These are phyloP conservation scores for Mycena vulgaris DNA, from an alignment of 768 basidiomycete genomes.

Conservation along the genomic window DNA sequence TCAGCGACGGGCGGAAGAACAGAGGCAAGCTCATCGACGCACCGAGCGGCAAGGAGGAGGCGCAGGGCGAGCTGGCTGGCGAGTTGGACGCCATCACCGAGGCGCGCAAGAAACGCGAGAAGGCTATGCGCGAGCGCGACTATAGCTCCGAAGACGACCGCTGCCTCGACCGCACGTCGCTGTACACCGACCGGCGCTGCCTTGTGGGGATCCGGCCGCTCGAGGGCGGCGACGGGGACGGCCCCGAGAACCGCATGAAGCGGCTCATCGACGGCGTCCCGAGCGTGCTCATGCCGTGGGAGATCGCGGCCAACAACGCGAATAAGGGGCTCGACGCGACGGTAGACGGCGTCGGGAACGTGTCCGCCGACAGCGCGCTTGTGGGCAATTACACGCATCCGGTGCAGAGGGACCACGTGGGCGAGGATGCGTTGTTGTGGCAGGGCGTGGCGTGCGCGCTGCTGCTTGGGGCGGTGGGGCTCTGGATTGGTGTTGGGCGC, in stretches of 20 bases:
- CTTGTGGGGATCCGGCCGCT: constrained; percentile 73
- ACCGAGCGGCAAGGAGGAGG: constrained; percentile 14
- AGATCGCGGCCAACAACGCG: constrained; percentile 32
- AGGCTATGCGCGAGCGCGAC: constrained; percentile 41
- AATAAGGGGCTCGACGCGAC: constrained; percentile 32
- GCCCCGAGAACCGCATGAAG: constrained; percentile 55
- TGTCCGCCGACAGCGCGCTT: constrained; percentile 1
- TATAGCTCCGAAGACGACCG: constrained; percentile 38
- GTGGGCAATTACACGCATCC: constrained; percentile 4
- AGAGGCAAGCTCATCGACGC: constrained; percentile 24
- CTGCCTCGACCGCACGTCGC: constrained; percentile 29
- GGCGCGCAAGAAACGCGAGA: constrained; percentile 59
- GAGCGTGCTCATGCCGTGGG: constrained; percentile 48
- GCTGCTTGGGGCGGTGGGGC: constrained; percentile 45
- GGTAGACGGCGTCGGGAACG: constrained; percentile 30
- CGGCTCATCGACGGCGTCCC: constrained; percentile 75
- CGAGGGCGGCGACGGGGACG: constrained; percentile 64
- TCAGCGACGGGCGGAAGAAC: constrained; percentile 59
- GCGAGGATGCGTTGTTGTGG: constrained; percentile 35
- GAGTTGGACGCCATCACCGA: constrained; percentile 63
- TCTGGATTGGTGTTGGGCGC: constrained; percentile 51
- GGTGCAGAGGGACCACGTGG: neutral
- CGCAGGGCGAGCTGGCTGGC: constrained; percentile 52
- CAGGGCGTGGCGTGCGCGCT: constrained; percentile 45
- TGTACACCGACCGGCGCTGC: constrained; percentile 67